Conservation (phyloP, 1,139 yeast species). For the Candida sanyaensis region DNA sequence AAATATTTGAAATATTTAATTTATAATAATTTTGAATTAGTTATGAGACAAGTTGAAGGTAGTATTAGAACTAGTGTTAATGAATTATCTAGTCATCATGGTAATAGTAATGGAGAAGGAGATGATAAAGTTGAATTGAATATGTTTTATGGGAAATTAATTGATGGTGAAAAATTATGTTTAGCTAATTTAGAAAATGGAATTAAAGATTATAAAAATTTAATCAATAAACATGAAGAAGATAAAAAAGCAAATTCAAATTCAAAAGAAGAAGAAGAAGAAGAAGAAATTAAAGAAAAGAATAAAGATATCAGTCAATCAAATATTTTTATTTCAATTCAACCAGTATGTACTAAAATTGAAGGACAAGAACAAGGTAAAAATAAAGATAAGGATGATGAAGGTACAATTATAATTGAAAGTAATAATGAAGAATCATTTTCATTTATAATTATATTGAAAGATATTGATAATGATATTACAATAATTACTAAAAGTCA, state of each 20-base stretch:
- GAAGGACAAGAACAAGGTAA: conserved; percentile 7
- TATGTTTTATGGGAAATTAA: conserved; percentile 71
- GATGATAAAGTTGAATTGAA: conserved; percentile 50
- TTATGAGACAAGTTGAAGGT: conserved; percentile 93
- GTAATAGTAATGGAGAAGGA: neutral
- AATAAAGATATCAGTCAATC: conserved; percentile 46
- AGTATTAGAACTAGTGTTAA: conserved; percentile 65
- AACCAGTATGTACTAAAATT: conserved; percentile 54
- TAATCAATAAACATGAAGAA: conserved; percentile 19
- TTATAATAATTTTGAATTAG: conserved; percentile 70
- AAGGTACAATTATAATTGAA: conserved; percentile 41
- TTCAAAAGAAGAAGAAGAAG: too few relatives aligned
- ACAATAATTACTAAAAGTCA: conserved; percentile 79
- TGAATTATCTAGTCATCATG: conserved; percentile 48
- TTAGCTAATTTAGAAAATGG: conserved; percentile 83
- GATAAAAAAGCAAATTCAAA: neutral
- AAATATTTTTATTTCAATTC: conserved; percentile 76
- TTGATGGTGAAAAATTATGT: conserved; percentile 89
- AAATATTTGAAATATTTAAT: conserved; percentile 65
- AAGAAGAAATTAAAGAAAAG: conserved; percentile 19
- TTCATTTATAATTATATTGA: conserved; percentile 69
- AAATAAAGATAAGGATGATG: conserved; percentile 18
- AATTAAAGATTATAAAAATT: conserved; percentile 44
- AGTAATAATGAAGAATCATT: conserved; percentile 37
- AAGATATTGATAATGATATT: conserved; percentile 78